Base-by-base conservation (phyloP, 1,139 yeast species). In the Wickerhamomyces sp. region DNA sequence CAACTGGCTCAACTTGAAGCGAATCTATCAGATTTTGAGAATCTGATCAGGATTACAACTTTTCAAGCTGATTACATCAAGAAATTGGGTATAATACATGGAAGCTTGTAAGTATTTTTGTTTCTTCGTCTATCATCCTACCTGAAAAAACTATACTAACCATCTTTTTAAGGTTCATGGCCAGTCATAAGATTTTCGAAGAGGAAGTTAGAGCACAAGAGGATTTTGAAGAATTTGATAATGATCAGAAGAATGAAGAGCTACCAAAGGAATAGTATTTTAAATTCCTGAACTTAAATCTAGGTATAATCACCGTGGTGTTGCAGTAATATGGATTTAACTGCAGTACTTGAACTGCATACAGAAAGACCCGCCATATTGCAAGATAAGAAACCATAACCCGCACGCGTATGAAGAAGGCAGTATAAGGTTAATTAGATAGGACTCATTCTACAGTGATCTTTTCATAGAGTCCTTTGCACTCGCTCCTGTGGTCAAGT, bases 1-100 rank as follows among this genome's bases (percentile, higher is more conserved):
- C 86, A 80, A 54, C 65, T 81, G 26, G 79, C 81, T 0, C 81
- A 76, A 49, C 63, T 81, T 12, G 80, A 78, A 45, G 77, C 82
- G 6, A 78, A 79, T 49, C 56, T 80, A 35, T 59, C 70, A 15
- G 84, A 78, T 47, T 70, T 80, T 53, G 78, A 76, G 51, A 75
- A 68, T 46, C 61, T 78, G 46, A 59, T 81, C 33, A 65, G 67
- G 31, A 74, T 74, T 12, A 76, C 85, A 2, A 65, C 76, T 10
- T 67, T 67, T 20, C 87, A 81, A 50, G 80, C 76, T 38, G 72
- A 74, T 44, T 64, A 70, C 24, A 74, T 81, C 25, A 73, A 78
- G 51, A 67, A 68, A 44, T 60, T 81, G 33, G 87, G 86, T 3
- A 68, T 76, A 37, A 64, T 77, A 46, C 87, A 81, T 47, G 84